Base-by-base conservation (phyloP, 768 basidiomycete species). In the Rhodosporidiobolus sp. region DNA sequence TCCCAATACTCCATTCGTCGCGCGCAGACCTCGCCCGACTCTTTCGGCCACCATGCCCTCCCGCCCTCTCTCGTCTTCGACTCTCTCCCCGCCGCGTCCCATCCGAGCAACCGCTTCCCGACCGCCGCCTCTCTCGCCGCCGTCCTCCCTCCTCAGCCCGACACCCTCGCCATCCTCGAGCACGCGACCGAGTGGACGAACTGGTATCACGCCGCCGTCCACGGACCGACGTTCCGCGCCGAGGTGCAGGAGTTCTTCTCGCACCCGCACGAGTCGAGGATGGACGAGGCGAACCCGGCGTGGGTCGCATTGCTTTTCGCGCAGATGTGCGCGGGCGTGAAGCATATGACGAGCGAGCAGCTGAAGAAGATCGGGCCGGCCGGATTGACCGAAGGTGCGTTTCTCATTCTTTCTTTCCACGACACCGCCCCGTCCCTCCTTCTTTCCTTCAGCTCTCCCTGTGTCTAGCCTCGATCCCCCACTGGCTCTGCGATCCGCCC, bases 231-330 rank as follows among this genome's bases (percentile, higher is more conserved):
- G 0, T 70, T 70, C 45, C 55, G 57, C 5, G 49, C 56, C 8
- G 69, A 70, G 43, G 63, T 54, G 22, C 56, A 34, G 20, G 63
- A 70, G 56, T 64, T 70, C 26, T 54, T 20, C 24, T 26, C 30
- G 30, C 8, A 19, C 2, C 43, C n/a, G 43, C 49, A 26, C 16
- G 63, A 64, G 19, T 6, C 22, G 30, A 9, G 69, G 7, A 7
- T 69, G 3, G 56, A 69, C 1, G 4, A 32, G 62, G 48, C 35
- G 12, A 53, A 32, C 43, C 62, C 62, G 35, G 62, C 68, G 34
- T 69, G 62, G 62, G n/a, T 69, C 20, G 54, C 68, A 5, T 26
- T 64, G 19, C 22, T 58, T 4, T 69, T 69, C 24, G 68, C 68
- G 1, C 55, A 63, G 61, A 34, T 69, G 4, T 49, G 55, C n/a